These are phyloP conservation scores for Trichoderma sp. DNA, from an alignment of 2,329 filamentous ascomycete genomes.

Conservation along the genomic window DNA sequence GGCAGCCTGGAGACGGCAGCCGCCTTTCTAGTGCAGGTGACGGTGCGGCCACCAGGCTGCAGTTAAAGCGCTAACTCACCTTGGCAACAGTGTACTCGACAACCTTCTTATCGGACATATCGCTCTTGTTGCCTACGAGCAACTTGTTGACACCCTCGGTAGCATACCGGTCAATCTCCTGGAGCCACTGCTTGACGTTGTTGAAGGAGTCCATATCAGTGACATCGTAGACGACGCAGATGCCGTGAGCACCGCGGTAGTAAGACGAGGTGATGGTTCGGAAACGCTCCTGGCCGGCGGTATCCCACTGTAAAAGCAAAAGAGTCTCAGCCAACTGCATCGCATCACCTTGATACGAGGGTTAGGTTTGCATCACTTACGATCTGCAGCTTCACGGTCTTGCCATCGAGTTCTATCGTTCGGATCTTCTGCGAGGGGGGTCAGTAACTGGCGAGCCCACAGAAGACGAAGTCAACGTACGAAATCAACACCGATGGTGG, in stretches of 20 bases:
- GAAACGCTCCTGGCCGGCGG: conserved; percentile 98
- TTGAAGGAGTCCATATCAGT: conserved; percentile 99
- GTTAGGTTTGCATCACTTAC: conserved; percentile 54
- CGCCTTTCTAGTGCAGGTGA: not conserved
- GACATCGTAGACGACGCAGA: conserved; percentile 99
- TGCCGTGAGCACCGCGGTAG: conserved; percentile 98
- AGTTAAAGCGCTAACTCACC: conserved; percentile 52
- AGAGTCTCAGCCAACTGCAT: not conserved
- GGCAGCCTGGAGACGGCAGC: conserved; percentile 6
- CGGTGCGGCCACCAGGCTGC: conserved; percentile 4
- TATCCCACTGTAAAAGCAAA: conserved; percentile 75
- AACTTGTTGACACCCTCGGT: conserved; percentile 99
- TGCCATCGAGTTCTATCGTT: conserved; percentile 98
- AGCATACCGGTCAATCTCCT: conserved; percentile 98
- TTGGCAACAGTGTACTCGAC: conserved; percentile 99
- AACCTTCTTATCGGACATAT: conserved; percentile 99
- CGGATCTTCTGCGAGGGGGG: conserved; percentile 79
- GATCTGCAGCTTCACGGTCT: conserved; percentile 99
- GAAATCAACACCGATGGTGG: conserved; percentile 98
- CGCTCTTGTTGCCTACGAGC: conserved; percentile 98
- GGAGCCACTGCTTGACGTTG: conserved; percentile 99
- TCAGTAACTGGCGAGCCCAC: not conserved
- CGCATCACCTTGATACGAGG: not conserved
- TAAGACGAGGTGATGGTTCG: conserved; percentile 99
- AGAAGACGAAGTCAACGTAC: conserved; percentile 56